Evolutionary conservation across 1,284 basidiomycete genomes (phyloP).

Genomic region (Boletus mariae): DNA sequence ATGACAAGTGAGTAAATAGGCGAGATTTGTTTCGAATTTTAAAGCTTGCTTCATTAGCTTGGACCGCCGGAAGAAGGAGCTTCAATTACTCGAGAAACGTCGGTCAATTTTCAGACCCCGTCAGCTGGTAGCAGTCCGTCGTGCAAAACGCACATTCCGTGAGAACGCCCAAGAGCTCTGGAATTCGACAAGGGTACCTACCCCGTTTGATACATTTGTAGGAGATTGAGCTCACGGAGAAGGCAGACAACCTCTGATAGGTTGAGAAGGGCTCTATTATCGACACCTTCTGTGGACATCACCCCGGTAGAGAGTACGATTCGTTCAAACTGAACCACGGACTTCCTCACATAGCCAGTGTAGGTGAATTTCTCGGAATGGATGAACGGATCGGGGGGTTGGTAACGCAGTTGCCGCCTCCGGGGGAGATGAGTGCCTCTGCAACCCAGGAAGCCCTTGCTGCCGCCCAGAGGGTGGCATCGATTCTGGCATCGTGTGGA

Average conservation of each 20-base stretch:
- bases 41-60: conserved; percentile 6
- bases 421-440: neutral
- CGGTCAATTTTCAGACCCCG: conserved; percentile 4
- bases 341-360: neutral
- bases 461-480: neutral
- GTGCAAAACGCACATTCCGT: conserved; percentile 1
- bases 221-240: neutral
- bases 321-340: neutral
- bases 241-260: conserved; percentile 13
- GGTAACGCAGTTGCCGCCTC: neutral
- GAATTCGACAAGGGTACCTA: conserved; percentile 4
- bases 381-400: neutral
- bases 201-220: neutral
- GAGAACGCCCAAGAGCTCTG: conserved; percentile 1
- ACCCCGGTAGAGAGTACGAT: conserved; percentile 8
- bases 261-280: conserved; percentile 10
- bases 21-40: neutral
- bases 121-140: neutral
- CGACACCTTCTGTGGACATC: neutral
- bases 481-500: neutral
- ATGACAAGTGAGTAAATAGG: conserved; percentile 6
- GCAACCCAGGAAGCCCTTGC: conserved; percentile 2
- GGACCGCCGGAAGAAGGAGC: neutral
- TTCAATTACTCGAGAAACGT: neutral
- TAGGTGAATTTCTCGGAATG: conserved; percentile 1